phyloP scores from a whole-genome alignment of 805 yeast genomes.

The Kluyveromyces siamensis region DNA sequence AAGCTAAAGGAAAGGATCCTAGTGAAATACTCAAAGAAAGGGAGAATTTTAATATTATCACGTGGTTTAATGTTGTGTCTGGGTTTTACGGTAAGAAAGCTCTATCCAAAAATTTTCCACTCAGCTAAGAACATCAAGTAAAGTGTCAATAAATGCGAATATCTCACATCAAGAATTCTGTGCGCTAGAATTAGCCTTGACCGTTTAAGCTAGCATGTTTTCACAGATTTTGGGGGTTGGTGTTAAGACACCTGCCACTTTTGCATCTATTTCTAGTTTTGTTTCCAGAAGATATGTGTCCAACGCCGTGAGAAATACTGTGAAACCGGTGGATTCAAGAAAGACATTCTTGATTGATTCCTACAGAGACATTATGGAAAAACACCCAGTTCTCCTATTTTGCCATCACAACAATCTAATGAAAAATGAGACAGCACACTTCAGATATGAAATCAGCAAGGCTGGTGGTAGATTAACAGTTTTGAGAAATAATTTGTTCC shows the following conservation, averaged over 20 bases:
- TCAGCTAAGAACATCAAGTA: not conserved
- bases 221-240: not conserved
- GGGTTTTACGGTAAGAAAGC: not conserved
- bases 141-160: too few species aligned
- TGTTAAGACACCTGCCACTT: not conserved
- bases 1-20: too few species aligned
- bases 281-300: constrained; percentile 2
- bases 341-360: constrained; percentile 80
- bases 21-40: not conserved
- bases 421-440: constrained; percentile 54
- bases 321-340: constrained; percentile 61
- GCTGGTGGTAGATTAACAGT: constrained; percentile 66
- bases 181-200: not conserved
- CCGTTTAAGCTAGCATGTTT: not conserved
- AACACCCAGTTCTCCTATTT: constrained; percentile 61
- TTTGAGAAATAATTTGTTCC: constrained; percentile 60
- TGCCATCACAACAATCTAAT: constrained; percentile 78
- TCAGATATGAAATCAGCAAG: constrained; percentile 52
- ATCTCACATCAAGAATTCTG: not conserved
- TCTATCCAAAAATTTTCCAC: not conserved
- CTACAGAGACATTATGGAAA: constrained; percentile 62
- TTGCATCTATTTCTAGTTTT: constrained; percentile 2
- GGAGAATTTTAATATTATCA: not conserved
- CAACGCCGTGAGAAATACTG: constrained; percentile 35
- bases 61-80: not conserved